Conservation (phyloP, 1,139 yeast species). For the Arxiozyma telluris region DNA sequence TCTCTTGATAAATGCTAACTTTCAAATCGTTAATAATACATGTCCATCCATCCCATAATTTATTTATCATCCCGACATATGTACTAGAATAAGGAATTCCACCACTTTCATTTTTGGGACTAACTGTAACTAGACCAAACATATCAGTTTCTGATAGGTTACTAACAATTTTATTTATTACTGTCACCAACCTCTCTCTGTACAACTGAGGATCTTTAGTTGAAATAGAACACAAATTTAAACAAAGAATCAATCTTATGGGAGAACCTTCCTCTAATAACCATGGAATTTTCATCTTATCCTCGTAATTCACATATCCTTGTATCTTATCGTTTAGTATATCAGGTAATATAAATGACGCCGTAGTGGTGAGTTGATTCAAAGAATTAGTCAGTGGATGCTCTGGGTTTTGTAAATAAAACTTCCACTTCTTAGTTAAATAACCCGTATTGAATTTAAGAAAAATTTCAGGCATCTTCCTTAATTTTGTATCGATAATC, state of each 20-base stretch:
- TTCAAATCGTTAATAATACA: conserved; percentile 37
- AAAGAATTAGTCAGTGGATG: conserved; percentile 29
- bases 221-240: conserved; percentile 31
- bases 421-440: conserved; percentile 20
- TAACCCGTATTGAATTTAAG: conserved; percentile 11
- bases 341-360: conserved; percentile 35
- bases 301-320: not conserved
- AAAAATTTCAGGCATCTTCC: conserved; percentile 26
- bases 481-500: conserved; percentile 24
- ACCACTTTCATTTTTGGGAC: conserved; percentile 37
- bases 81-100: conserved; percentile 35
- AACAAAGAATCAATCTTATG: conserved; percentile 40
- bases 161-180: conserved; percentile 29
- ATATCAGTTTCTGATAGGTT: conserved; percentile 39
- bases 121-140: conserved; percentile 47
- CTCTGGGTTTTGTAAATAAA: conserved; percentile 12
- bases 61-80: conserved; percentile 45
- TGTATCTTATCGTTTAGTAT: not conserved
- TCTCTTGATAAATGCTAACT: not conserved
- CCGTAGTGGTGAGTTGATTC: conserved; percentile 43
- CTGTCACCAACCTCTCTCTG: conserved; percentile 2
- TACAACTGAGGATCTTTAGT: conserved; percentile 1
- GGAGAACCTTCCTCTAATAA: conserved; percentile 35
- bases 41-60: conserved; percentile 53
- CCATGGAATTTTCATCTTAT: conserved; percentile 16